Conservation (phyloP, 2,329 filamentous ascomycete genomes). For the Esteya vermicola region DNA sequence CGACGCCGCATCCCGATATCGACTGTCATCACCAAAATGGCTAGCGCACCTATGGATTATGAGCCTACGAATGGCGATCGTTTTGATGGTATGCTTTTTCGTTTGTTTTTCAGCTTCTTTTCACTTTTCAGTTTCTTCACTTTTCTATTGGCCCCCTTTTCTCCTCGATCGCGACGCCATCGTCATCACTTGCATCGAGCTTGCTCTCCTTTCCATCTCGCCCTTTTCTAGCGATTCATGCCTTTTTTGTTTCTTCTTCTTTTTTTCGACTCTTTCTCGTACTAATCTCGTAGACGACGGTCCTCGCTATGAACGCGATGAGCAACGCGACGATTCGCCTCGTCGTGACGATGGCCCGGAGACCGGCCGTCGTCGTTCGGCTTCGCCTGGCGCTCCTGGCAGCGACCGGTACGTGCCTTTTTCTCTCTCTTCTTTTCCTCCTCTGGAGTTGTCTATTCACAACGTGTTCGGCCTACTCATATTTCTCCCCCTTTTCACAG, state of each 20-base stretch:
- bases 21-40: slow-evolving; percentile 26
- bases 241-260: too few species aligned
- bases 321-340: slow-evolving; percentile 49
- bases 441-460: neutral
- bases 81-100: slow-evolving; percentile 42
- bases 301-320: slow-evolving; percentile 50
- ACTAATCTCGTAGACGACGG: slow-evolving; percentile 42
- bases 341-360: slow-evolving; percentile 49
- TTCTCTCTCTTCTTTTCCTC: neutral
- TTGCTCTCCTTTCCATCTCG: too few species aligned
- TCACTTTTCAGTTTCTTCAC: slow-evolving; percentile 4
- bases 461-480: neutral
- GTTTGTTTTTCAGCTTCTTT: neutral
- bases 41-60: slow-evolving; percentile 56
- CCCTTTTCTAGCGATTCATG: too few species aligned
- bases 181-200: too few species aligned
- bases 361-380: slow-evolving; percentile 42
- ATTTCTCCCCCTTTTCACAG: slow-evolving; percentile 15
- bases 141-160: neutral
- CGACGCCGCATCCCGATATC: neutral
- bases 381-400: slow-evolving; percentile 41
- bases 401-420: slow-evolving; percentile 27
- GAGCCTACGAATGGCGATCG: slow-evolving; percentile 53
- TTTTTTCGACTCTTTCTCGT: neutral
- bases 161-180: neutral